Percentiles rank a stretch among this genome's conserved stretches.
phyloP scores from a whole-genome alignment of 345 rosid genomes.

The Cardamine chenopodiifolia region DNA sequence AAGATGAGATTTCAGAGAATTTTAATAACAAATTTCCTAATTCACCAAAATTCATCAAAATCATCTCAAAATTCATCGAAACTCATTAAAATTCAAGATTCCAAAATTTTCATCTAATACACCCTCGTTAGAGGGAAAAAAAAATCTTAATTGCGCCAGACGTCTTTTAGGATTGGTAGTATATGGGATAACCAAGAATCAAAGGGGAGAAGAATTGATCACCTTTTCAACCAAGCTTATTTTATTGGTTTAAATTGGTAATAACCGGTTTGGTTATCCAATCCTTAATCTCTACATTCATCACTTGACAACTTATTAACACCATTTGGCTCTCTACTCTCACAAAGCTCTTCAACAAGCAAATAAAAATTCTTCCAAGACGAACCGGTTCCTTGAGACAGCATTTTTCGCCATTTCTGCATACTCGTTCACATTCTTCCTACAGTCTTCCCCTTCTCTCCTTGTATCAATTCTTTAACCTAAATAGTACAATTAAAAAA shows the following conservation, averaged over 20 bases:
- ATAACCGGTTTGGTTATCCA: background rate
- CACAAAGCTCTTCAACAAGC: constrained; percentile 45
- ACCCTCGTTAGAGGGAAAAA: no score
- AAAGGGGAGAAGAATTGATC: background rate
- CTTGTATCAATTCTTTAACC: constrained; percentile 66
- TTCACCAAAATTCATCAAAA: no score
- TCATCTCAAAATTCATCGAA: no score
- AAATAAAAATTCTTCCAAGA: constrained; percentile 56
- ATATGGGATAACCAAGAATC: background rate
- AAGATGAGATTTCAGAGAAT: no score
- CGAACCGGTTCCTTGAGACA: constrained; percentile 54
- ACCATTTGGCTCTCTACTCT: background rate
- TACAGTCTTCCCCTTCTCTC: constrained; percentile 50
- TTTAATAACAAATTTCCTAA: no score
- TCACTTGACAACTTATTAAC: background rate
- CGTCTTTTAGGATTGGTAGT: background rate
- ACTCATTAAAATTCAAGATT: no score
- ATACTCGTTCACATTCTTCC: constrained; percentile 47
- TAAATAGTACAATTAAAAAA: background rate
- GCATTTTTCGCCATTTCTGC: constrained; percentile 53
- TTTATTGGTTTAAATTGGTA: background rate
- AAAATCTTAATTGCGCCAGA: background rate
- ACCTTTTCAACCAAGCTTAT: background rate
- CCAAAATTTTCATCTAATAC: no score
- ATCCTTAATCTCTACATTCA: background rate